A percentile compares a stretch with the other conserved stretches of the same genome.
Conservation (phyloP, 192 early-diverging fungal genomes). For the Irineochytrium annulatum region DNA sequence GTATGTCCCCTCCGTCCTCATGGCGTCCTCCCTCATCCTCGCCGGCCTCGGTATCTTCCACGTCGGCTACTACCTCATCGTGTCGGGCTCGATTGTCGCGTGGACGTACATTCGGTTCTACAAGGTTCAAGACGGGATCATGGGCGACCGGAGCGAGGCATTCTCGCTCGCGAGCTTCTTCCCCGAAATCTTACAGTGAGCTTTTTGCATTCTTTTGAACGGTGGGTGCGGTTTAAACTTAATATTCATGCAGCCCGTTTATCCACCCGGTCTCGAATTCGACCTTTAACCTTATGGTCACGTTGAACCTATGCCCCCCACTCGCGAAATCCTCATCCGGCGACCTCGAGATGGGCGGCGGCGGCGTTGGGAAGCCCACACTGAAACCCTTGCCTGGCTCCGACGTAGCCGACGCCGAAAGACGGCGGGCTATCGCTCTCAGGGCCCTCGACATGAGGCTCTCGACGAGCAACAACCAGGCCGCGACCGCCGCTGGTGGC, state of each 20-base stretch:
- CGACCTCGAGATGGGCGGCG: background rate
- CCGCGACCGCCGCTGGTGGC: too few relatives aligned
- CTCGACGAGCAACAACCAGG: too few relatives aligned
- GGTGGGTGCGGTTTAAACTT: conserved; percentile 2
- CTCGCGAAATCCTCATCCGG: conserved; percentile 4
- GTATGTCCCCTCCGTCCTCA: conserved; percentile 44
- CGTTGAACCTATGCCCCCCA: conserved; percentile 53
- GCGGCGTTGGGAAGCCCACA: background rate
- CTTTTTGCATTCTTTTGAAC: background rate
- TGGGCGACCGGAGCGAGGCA: conserved; percentile 84
- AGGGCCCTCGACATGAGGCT: conserved; percentile 21
- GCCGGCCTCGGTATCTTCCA: conserved; percentile 47
- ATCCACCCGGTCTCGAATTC: conserved; percentile 63
- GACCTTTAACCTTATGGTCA: conserved; percentile 55
- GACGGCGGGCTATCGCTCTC: conserved; percentile 22
- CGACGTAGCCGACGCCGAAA: conserved; percentile 21
- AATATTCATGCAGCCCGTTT: conserved; percentile 38
- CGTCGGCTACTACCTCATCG: conserved; percentile 62
- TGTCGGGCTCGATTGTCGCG: conserved; percentile 66
- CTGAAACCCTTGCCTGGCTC: conserved; percentile 14
- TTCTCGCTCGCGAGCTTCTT: conserved; percentile 90
- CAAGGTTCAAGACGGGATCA: conserved; percentile 69
- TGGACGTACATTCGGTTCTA: conserved; percentile 89
- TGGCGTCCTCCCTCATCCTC: conserved; percentile 36
- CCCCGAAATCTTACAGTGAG: conserved; percentile 75